Evolutionary conservation across 2,329 filamentous ascomycete genomes (phyloP).

Genomic region (Fusarium staphyleae): DNA sequence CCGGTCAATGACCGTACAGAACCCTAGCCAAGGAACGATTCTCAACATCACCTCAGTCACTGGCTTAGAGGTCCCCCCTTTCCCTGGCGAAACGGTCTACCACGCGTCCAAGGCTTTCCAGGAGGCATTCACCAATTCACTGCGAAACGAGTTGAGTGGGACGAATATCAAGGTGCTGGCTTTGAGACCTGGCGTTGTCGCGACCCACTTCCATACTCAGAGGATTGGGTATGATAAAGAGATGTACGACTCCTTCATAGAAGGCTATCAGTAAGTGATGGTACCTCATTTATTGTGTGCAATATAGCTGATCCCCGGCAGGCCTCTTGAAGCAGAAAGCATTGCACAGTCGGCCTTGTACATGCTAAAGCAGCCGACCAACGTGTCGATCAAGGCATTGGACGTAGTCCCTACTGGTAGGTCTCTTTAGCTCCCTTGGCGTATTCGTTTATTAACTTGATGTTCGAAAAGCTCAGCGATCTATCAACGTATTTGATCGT

Average conservation of each 20-base stretch:
- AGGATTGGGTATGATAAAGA: constrained; percentile 12
- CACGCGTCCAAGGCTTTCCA: constrained; percentile 18
- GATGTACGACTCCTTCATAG: constrained; percentile 13
- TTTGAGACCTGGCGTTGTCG: constrained; percentile 17
- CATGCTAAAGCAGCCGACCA: constrained; percentile 17
- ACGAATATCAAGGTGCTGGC: constrained; percentile 19
- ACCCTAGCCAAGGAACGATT: constrained; percentile 8
- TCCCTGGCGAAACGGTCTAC: constrained; percentile 17
- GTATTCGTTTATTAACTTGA: too few species aligned
- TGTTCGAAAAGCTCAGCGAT: background rate
- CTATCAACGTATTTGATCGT: background rate
- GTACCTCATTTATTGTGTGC: too few species aligned
- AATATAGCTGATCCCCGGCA: too few species aligned
- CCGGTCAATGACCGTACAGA: constrained; percentile 9
- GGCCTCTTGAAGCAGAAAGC: constrained; percentile 12
- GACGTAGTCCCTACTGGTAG: constrained; percentile 20
- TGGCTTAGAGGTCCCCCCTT: constrained; percentile 11
- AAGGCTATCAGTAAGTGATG: constrained; percentile 5
- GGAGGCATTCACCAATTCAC: constrained; percentile 13
- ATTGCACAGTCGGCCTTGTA: constrained; percentile 14
- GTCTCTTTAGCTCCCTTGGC: too few species aligned
- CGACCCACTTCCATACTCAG: constrained; percentile 24
- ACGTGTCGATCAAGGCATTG: constrained; percentile 21
- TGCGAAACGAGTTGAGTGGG: constrained; percentile 4
- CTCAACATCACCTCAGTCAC: constrained; percentile 19